These are phyloP conservation scores for Trichoderma atrobrunneum DNA, from an alignment of 2,329 filamentous ascomycete genomes.

Conservation along the genomic window DNA sequence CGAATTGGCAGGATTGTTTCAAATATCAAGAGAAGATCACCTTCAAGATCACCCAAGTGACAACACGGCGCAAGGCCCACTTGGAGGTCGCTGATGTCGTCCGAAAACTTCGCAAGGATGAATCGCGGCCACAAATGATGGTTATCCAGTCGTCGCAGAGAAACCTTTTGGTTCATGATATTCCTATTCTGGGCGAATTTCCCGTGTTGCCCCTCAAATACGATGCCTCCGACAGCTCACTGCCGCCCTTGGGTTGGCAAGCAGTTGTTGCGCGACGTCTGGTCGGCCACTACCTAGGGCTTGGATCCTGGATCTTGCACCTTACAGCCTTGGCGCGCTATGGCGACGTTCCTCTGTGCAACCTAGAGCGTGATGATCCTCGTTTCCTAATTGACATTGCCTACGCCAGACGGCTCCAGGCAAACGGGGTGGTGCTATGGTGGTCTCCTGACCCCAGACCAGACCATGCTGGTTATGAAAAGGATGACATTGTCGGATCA, in stretches of 20 bases:
- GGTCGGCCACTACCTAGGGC: constrained; percentile 83
- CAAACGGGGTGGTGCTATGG: constrained; percentile 93
- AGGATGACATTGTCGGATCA: constrained; percentile 79
- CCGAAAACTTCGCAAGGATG: constrained; percentile 87
- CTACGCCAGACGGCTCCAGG: constrained; percentile 84
- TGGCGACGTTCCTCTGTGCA: constrained; percentile 91
- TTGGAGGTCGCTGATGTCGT: constrained; percentile 84
- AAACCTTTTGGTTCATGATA: constrained; percentile 75
- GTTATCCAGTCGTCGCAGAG: constrained; percentile 89
- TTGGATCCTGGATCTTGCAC: constrained; percentile 91
- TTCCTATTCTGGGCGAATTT: constrained; percentile 79
- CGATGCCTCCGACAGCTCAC: constrained; percentile 77
- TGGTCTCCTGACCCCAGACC: constrained; percentile 87
- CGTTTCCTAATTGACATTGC: constrained; percentile 93
- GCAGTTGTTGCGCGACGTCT: constrained; percentile 80
- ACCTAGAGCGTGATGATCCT: constrained; percentile 90
- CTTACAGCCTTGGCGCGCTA: constrained; percentile 85
- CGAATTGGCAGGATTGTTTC: constrained; percentile 77
- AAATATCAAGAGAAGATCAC: constrained; percentile 81
- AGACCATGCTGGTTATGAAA: constrained; percentile 94
- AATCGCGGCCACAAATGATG: constrained; percentile 74
- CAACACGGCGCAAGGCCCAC: constrained; percentile 82
- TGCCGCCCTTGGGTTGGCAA: constrained; percentile 94
- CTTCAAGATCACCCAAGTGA: constrained; percentile 85
- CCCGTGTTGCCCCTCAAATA: constrained; percentile 79